Conservation (phyloP, 2,329 filamentous ascomycete species). For the Elsinoe arachidis region DNA sequence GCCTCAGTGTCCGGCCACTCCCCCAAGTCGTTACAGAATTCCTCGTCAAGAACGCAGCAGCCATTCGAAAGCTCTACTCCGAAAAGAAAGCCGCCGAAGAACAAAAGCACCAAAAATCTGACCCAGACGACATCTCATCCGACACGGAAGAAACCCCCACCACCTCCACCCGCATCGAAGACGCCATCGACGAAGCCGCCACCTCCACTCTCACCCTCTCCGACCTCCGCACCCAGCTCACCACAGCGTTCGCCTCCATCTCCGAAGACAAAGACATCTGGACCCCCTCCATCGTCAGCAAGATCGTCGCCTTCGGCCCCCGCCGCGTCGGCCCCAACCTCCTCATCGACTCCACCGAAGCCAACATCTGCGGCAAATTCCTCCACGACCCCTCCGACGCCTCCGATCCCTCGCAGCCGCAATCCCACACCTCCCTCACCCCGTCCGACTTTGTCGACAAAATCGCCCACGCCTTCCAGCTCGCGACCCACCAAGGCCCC, state of each 20-base stretch:
- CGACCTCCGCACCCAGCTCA: conserved; percentile 70
- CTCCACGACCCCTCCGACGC: conserved; percentile 23
- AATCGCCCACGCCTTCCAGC: conserved; percentile 86
- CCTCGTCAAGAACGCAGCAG: conserved; percentile 66
- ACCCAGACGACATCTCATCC: conserved; percentile 32
- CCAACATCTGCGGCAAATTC: conserved; percentile 62
- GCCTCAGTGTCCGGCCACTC: conserved; percentile 68
- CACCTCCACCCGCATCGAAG: conserved; percentile 38
- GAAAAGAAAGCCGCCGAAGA: conserved; percentile 52
- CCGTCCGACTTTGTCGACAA: conserved; percentile 69
- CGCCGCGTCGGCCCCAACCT: conserved; percentile 79
- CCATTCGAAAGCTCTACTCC: conserved; percentile 70
- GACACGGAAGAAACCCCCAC: conserved; percentile 32
- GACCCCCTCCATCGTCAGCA: conserved; percentile 64
- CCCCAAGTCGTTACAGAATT: conserved; percentile 75
- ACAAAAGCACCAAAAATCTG: conserved; percentile 31
- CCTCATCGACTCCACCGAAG: conserved; percentile 71
- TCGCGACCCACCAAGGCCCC: conserved; percentile 79
- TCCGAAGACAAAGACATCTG: conserved; percentile 70
- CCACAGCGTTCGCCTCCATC: conserved; percentile 57
- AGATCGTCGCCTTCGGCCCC: conserved; percentile 85
- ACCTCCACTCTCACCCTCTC: conserved; percentile 57
- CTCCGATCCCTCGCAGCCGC: conserved; percentile 35
- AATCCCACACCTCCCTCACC: conserved; percentile 43
- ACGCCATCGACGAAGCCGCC: conserved; percentile 37